These are phyloP conservation scores for Trichoderma gamsii DNA, from an alignment of 495 filamentous ascomycete species.

Conservation along the genomic window DNA sequence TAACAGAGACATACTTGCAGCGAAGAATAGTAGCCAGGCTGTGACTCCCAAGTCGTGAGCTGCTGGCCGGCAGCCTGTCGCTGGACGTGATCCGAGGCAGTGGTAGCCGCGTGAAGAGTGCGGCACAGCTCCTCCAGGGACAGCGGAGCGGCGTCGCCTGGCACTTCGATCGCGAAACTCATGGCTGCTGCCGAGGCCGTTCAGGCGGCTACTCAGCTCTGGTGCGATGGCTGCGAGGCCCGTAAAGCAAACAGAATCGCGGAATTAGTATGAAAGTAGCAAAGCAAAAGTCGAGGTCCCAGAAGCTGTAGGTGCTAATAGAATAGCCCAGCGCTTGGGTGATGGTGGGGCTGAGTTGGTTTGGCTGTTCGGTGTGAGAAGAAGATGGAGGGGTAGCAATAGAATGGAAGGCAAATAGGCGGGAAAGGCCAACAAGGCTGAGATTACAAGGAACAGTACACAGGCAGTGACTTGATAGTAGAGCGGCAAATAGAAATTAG, in stretches of 20 bases:
- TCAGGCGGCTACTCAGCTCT: not conserved
- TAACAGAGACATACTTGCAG: slow-evolving; percentile 56
- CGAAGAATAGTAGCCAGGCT: slow-evolving; percentile 66
- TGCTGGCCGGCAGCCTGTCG: slow-evolving; percentile 77
- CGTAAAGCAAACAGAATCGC: not conserved
- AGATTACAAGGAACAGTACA: too few relatives aligned
- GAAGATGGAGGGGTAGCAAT: not conserved
- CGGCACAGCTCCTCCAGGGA: slow-evolving; percentile 62
- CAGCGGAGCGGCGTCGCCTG: slow-evolving; percentile 49
- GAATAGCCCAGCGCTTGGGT: not conserved
- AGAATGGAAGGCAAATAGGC: too few relatives aligned
- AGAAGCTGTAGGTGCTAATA: not conserved
- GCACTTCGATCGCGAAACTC: slow-evolving; percentile 50
- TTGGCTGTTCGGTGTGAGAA: not conserved
- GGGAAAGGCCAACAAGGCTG: too few relatives aligned
- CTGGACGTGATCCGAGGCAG: slow-evolving; percentile 59
- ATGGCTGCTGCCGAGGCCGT: slow-evolving; percentile 25
- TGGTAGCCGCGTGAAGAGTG: slow-evolving; percentile 63
- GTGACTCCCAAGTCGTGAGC: slow-evolving; percentile 76
- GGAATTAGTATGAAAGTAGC: not conserved
- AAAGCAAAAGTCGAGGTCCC: not conserved
- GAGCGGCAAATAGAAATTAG: too few relatives aligned
- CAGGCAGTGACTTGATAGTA: too few relatives aligned
- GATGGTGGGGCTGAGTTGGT: slow-evolving; percentile 2
- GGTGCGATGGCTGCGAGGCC: not conserved